Base-by-base conservation (phyloP, 2,329 filamentous ascomycete genomes). In the Amauroascus niger region DNA sequence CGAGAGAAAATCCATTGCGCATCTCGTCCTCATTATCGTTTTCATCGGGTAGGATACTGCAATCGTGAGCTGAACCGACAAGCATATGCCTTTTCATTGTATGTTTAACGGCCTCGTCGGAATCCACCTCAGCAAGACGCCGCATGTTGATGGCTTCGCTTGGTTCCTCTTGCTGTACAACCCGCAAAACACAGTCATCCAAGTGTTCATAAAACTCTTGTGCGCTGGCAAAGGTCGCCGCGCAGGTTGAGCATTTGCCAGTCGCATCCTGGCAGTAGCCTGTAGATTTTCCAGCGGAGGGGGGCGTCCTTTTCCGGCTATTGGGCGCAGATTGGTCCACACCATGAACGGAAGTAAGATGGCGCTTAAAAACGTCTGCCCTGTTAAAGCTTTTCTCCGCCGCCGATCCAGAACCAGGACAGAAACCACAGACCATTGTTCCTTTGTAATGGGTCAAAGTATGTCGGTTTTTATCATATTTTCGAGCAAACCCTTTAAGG, bases 181-280 rank as follows among this genome's bases (percentile, higher is more conserved):
- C 79, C 30, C 80, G 78, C 56, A 84, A 70, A 11, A 83, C 80
- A 64, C 81, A 84, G 68, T 83, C 80, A 63, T 84, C 91, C 60
- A 96, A 76, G 76, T 97, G 91, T 73, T 97, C 91, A 69, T 97
- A 96, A 73, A 96, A 96, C 65, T 96, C 91, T 70, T 97, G 91
- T 2, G 91, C 88, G 57, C 85, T 91, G 60, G 79, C 78, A 67
- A 95, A 97, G 6, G 81, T 87, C 40, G 82, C 79, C 13, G 87
- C 88, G 70, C 91, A 97, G 59, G 93, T 97, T 2, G 88, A 95
- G 70, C 91, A 97, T 68, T 86, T 88, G 59, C 89, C 90, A 49
- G 86, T 86, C 30, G 87, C 83, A 63, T 93, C 87, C 55, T 82
- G 79, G 18, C 85, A 79, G 64, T 88, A 88, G 52, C 80, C 81